A percentile compares a stretch with the other conserved stretches of the same genome.
phyloP scores from a whole-genome alignment of 495 filamentous ascomycete species.

The Xylaria scruposa region DNA sequence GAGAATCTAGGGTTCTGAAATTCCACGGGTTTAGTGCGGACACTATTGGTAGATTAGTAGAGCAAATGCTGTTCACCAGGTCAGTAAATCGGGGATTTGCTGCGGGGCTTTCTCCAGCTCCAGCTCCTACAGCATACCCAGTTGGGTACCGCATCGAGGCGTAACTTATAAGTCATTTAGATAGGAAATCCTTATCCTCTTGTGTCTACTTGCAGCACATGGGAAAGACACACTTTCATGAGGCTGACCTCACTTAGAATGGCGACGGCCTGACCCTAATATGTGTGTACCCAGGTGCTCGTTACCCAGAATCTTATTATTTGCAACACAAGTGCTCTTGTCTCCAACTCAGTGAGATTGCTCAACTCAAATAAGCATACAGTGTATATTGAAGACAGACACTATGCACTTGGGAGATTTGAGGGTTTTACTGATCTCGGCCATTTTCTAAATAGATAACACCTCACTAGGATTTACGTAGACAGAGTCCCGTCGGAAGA shows the following conservation, averaged over 20 bases:
- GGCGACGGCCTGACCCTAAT: neutral
- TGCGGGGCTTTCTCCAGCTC: neutral
- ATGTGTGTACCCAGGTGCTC: neutral
- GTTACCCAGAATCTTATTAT: neutral
- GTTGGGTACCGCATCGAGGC: neutral
- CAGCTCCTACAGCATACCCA: neutral
- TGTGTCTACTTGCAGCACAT: neutral
- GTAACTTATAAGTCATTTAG: no score
- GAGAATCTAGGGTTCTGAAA: neutral
- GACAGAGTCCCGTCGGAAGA: neutral
- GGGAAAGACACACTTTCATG: no score
- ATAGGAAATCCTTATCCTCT: neutral
- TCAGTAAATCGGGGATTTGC: neutral
- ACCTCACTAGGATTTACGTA: neutral
- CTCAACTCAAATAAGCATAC: neutral
- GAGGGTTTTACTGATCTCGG: neutral
- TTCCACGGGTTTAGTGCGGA: constrained; percentile 8
- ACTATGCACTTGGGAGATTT: neutral
- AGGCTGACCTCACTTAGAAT: no score
- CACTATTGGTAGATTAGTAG: constrained; percentile 5
- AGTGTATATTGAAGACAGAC: neutral
- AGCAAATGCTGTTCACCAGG: neutral
- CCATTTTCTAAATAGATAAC: neutral
- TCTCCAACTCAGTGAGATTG: neutral
- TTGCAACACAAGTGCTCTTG: neutral